Evolutionary conservation across 805 yeast genomes (phyloP).

Genomic region (Hanseniaspora jakobsenii): DNA sequence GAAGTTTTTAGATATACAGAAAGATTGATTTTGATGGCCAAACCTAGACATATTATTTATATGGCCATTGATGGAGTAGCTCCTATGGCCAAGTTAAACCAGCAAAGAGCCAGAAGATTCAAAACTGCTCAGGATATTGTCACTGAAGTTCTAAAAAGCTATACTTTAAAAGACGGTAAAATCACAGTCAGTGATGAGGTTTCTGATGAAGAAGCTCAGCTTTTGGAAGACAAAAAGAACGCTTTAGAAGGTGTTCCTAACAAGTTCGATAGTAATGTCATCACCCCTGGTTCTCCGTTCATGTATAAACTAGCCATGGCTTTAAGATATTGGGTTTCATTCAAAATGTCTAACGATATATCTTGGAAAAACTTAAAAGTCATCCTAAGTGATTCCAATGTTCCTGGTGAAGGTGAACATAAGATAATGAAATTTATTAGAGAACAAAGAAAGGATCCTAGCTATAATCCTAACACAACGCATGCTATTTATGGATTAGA

Average conservation of each 20-base stretch:
- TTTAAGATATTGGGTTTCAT: slow-evolving; percentile 82
- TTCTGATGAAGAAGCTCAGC: slow-evolving; percentile 38
- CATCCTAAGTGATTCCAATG: slow-evolving; percentile 87
- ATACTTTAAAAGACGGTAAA: no score
- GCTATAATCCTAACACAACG: slow-evolving; percentile 82
- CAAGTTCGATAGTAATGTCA: slow-evolving; percentile 90
- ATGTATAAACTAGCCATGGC: slow-evolving; percentile 82
- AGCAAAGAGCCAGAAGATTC: slow-evolving; percentile 87
- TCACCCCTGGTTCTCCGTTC: slow-evolving; percentile 97
- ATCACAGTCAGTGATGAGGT: no score
- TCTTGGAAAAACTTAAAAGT: slow-evolving; percentile 88
- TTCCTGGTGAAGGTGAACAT: slow-evolving; percentile 99
- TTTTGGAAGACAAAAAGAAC: slow-evolving; percentile 63
- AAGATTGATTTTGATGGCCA: slow-evolving; percentile 80
- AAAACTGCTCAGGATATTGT: slow-evolving; percentile 84
- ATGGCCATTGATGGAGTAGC: slow-evolving; percentile 99
- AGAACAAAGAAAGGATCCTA: slow-evolving; percentile 74
- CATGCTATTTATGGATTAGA: slow-evolving; percentile 96
- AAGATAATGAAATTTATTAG: slow-evolving; percentile 93
- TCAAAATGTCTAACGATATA: slow-evolving; percentile 76
- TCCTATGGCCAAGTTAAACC: slow-evolving; percentile 96
- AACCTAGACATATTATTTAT: slow-evolving; percentile 84
- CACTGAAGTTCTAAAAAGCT: slow-evolving; percentile 32
- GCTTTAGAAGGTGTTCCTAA: slow-evolving; percentile 35
- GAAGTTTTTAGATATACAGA: slow-evolving; percentile 90